phyloP scores from a whole-genome alignment of 495 filamentous ascomycete genomes.

The Aspergillus coremiiformis region DNA sequence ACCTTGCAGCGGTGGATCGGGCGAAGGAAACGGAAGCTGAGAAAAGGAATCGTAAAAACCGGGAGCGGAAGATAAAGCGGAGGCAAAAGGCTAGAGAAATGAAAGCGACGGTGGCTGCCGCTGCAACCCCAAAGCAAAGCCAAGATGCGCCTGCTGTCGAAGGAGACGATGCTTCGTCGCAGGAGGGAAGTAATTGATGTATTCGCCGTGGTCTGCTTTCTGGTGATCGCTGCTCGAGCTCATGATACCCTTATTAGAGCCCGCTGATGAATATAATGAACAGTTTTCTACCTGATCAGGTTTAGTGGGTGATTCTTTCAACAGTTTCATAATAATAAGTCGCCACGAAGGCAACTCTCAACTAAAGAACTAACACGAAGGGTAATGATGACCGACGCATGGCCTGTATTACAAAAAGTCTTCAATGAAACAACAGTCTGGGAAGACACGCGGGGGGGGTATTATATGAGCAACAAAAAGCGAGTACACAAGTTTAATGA shows the following conservation, averaged over 20 bases:
- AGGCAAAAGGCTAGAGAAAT: slow-evolving; percentile 39
- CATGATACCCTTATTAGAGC: slow-evolving; percentile 19
- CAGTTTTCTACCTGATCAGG: neutral
- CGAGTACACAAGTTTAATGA: neutral
- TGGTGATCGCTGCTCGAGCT: neutral
- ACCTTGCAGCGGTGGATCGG: slow-evolving; percentile 17
- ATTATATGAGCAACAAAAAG: slow-evolving; percentile 1
- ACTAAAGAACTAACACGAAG: neutral
- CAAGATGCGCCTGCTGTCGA: slow-evolving; percentile 1
- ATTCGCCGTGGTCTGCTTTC: neutral
- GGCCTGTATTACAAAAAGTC: neutral
- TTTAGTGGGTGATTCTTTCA: no score
- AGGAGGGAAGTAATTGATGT: slow-evolving; percentile 19
- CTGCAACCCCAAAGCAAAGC: neutral
- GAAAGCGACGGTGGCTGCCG: slow-evolving; percentile 32
- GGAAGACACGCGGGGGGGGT: neutral
- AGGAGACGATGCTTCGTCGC: slow-evolving; percentile 16
- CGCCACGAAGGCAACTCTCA: neutral
- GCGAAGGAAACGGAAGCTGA: slow-evolving; percentile 38
- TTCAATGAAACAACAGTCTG: neutral
- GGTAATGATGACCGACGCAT: neutral
- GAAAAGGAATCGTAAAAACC: slow-evolving; percentile 41
- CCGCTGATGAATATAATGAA: neutral
- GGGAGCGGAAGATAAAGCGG: slow-evolving; percentile 39
- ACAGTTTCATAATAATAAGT: neutral